Percentiles rank a stretch among this genome's conserved stretches.
Conservation (phyloP, 345 rosid species). For the Bruguiera parviflora region DNA sequence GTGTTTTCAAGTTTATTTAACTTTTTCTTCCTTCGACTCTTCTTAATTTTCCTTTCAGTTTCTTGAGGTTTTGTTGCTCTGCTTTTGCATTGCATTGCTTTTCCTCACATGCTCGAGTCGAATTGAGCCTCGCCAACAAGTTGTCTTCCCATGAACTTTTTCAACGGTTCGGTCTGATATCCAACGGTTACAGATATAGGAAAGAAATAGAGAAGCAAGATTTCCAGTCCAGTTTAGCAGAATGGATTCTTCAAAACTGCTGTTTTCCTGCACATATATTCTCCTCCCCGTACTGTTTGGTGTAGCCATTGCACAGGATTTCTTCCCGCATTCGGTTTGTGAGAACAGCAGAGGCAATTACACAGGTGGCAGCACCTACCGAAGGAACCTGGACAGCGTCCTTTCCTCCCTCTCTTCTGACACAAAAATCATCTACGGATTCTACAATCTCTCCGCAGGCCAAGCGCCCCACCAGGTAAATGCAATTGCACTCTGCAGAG, state of each 20-base stretch:
- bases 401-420: conserved; percentile 34
- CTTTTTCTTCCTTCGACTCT: no score
- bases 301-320: conserved; percentile 6
- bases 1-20: no score
- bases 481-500: conserved; percentile 24
- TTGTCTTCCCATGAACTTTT: no score
- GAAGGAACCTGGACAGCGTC: conserved; percentile 36
- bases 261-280: background rate
- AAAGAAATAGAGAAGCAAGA: no score
- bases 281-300: background rate
- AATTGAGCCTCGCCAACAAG: no score
- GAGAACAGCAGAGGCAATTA: conserved; percentile 26
- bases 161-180: no score
- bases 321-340: background rate
- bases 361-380: conserved; percentile 35
- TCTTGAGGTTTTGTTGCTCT: no score
- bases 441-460: conserved; percentile 42
- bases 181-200: no score
- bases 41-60: no score
- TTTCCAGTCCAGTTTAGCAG: no score
- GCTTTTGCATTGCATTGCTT: no score
- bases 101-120: no score
- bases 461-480: conserved; percentile 12
- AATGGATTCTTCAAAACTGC: background rate
- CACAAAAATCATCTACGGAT: conserved; percentile 26